These are phyloP conservation scores for Aspergillus asperescens DNA, from an alignment of 495 filamentous ascomycete species.

Conservation along the genomic window DNA sequence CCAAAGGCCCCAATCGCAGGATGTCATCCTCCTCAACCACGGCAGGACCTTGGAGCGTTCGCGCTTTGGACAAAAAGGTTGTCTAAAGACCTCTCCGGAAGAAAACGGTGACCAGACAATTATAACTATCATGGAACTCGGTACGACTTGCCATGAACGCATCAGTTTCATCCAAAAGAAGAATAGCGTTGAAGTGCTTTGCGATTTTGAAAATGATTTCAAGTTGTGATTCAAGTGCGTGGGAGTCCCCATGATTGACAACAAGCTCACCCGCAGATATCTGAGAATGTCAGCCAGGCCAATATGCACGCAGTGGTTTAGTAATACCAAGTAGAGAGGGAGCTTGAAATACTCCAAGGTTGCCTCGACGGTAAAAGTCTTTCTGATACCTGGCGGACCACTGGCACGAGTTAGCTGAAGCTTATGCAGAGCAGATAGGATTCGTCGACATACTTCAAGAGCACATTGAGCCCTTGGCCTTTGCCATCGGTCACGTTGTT, in stretches of 20 bases:
- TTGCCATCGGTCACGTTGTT: not conserved
- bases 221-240: slow-evolving; percentile 19
- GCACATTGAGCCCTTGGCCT: not conserved
- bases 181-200: slow-evolving; percentile 28
- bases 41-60: slow-evolving; percentile 17
- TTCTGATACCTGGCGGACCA: not conserved
- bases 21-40: slow-evolving; percentile 16
- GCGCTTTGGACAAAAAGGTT: slow-evolving; percentile 13
- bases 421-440: not conserved
- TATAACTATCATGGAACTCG: slow-evolving; percentile 20
- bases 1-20: slow-evolving; percentile 12
- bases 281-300: slow-evolving; percentile 6
- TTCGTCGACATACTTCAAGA: not conserved
- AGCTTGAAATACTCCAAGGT: not conserved
- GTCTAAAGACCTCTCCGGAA: slow-evolving; percentile 34
- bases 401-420: not conserved
- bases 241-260: slow-evolving; percentile 18
- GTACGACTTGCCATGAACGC: slow-evolving; percentile 32
- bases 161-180: slow-evolving; percentile 43
- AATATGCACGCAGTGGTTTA: not conserved
- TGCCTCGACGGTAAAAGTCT: not conserved
- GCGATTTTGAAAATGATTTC: slow-evolving; percentile 25
- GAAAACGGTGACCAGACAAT: slow-evolving; percentile 37
- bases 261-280: slow-evolving; percentile 22
- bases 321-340: not conserved